Percentiles rank a stretch among this genome's conserved stretches.
These are phyloP conservation scores for Neurospora sublineolata DNA, from an alignment of 495 filamentous ascomycete genomes.

Conservation along the genomic window DNA sequence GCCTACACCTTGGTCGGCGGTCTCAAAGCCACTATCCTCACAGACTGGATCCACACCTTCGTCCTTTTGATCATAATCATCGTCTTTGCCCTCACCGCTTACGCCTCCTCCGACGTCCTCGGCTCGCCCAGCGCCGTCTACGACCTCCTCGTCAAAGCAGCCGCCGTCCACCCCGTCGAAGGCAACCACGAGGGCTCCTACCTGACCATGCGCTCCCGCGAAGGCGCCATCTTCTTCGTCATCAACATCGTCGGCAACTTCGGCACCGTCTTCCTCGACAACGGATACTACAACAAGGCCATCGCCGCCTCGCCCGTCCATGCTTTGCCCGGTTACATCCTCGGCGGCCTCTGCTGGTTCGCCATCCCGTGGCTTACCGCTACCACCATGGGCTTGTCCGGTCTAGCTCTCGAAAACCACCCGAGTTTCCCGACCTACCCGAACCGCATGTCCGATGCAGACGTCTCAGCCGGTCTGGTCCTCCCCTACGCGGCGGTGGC, in stretches of 20 bases:
- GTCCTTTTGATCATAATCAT: conserved; percentile 83
- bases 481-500: conserved; percentile 82
- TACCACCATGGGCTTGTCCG: conserved; percentile 88
- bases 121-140: conserved; percentile 76
- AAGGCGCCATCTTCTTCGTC: conserved; percentile 91
- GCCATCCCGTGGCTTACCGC: conserved; percentile 91
- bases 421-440: conserved; percentile 65
- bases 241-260: conserved; percentile 87
- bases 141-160: conserved; percentile 63
- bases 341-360: conserved; percentile 88
- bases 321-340: conserved; percentile 84
- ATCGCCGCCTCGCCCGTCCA: conserved; percentile 84
- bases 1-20: conserved; percentile 53
- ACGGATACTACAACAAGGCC: conserved; percentile 88
- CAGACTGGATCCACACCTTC: conserved; percentile 64
- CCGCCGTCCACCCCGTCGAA: conserved; percentile 60
- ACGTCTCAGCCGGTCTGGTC: conserved; percentile 79
- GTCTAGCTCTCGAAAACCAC: conserved; percentile 67
- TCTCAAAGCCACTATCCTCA: conserved; percentile 39
- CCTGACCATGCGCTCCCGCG: conserved; percentile 76
- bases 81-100: conserved; percentile 79
- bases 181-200: conserved; percentile 83
- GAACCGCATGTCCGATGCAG: conserved; percentile 55
- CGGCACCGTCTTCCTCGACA: conserved; percentile 71
- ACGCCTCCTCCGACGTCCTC: conserved; percentile 60